A percentile compares a stretch with the other conserved stretches of the same genome.
Conservation (phyloP, 148 eudicot species). For the Rhododendron molle region DNA sequence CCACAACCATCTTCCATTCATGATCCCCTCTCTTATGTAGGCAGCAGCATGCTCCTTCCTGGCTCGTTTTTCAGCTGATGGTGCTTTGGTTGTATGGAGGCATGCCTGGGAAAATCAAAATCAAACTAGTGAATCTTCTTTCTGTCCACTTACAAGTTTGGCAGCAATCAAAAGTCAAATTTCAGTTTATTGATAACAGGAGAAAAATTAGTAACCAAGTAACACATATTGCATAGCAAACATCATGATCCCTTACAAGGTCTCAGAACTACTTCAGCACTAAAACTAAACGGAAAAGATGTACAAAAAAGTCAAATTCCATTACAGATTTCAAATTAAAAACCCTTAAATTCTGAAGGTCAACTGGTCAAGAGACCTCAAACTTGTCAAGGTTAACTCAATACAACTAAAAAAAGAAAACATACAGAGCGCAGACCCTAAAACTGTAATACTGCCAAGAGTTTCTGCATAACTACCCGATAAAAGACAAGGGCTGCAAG, state of each 20-base stretch:
- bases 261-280: not conserved
- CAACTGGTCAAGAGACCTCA: not conserved
- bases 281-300: not conserved
- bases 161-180: not conserved
- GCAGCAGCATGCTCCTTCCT: constrained; percentile 60
- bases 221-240: not conserved
- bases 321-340: not conserved
- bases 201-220: not conserved
- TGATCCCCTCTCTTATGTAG: constrained; percentile 54
- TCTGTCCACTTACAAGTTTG: constrained; percentile 2
- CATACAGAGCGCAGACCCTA: not conserved
- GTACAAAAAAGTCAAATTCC: not conserved
- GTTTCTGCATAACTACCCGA: constrained; percentile 46
- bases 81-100: constrained; percentile 32
- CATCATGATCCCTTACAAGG: not conserved
- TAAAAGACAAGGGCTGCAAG: constrained; percentile 81
- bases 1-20: constrained; percentile 77
- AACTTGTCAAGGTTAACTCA: not conserved
- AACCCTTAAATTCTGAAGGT: not conserved
- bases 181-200: not conserved
- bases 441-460: not conserved
- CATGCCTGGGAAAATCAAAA: constrained; percentile 49
- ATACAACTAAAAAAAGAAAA: not conserved
- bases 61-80: constrained; percentile 56
- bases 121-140: not conserved